Percentiles rank a stretch among this genome's conserved stretches.
Conservation (phyloP, 352 stramenopile species). For the Phytopythium oedochilum region DNA sequence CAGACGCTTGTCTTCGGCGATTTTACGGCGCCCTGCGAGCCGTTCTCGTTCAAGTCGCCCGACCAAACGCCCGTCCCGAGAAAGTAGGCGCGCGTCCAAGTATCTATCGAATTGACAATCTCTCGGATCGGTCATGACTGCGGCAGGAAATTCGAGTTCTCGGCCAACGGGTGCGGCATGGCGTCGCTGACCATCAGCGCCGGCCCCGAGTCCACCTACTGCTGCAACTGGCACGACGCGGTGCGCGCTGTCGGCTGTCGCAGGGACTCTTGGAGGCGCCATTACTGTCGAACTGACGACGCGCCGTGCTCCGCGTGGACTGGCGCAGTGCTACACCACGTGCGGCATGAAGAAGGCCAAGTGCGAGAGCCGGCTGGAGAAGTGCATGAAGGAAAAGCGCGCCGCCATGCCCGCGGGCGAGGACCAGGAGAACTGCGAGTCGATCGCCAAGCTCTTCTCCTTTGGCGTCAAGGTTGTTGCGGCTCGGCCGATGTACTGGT, state of each 20-base stretch:
- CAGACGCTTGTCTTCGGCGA: conserved; percentile 13
- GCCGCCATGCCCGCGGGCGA: conserved; percentile 10
- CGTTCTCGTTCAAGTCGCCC: conserved; percentile 29
- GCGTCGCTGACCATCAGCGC: conserved; percentile 45
- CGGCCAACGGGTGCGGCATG: conserved; percentile 71
- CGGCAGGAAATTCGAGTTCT: conserved; percentile 63
- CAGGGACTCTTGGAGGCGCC: too few species aligned
- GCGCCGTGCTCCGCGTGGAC: not conserved
- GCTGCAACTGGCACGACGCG: conserved; percentile 80
- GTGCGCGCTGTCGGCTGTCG: conserved; percentile 20
- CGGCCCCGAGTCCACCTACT: conserved; percentile 48
- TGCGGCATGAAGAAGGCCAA: conserved; percentile 70
- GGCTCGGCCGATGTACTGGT: too few species aligned
- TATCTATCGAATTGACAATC: too few species aligned
- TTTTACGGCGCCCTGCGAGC: conserved; percentile 32
- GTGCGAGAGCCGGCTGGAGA: conserved; percentile 66
- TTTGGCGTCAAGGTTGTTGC: conserved; percentile 57
- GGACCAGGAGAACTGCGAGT: conserved; percentile 44
- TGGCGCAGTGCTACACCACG: conserved; percentile 64
- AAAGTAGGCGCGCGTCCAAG: conserved; percentile 17
- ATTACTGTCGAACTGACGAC: not conserved
- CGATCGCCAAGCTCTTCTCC: conserved; percentile 59
- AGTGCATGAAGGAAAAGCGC: conserved; percentile 69
- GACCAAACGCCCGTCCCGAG: conserved; percentile 17
- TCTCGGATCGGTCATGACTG: too few species aligned